Evolutionary conservation across 495 filamentous ascomycete genomes (phyloP), one percentile per base, ranked within the genome.

Genomic region (Darksidea phi): DNA sequence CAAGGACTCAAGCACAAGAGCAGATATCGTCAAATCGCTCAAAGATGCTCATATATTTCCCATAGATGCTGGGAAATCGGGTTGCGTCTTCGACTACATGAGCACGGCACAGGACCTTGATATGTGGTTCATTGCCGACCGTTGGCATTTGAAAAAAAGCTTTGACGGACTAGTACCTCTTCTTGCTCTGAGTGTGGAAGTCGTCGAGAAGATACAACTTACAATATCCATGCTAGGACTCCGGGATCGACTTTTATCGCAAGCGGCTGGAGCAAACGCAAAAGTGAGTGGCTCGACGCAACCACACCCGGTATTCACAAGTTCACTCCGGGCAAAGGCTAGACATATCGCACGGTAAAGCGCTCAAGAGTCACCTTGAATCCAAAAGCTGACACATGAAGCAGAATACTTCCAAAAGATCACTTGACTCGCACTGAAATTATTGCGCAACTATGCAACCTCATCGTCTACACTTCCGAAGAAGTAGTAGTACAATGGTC

Each of bases 41-140:
- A 43, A 43, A 43, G 41, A 43, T 20, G 18, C 18, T n/a, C 15
- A 15, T 6, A n/a, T 43, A 20, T 43, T 43, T 43, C 41, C 41
- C 18, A 43, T 43, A 15, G 18, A 43, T 13, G 41, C 41, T 6
- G 41, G 41, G 13, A 43, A 43, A 13, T 43, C 41, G 6, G 15
- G 18, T 6, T 43, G 15, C 6, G 41, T 20, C 18, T 43, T 43
- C 18, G 41, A 43, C 41, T 43, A 43, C 41, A 15, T 43, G 41
- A 43, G 41, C 41, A 43, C 41, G 41, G 41, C 41, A 43, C 13
- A 43, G 6, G 41, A 43, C 6, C 41, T 43, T 15, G 41, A 43
- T 43, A 43, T 43, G 41, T 43, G 41, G 41, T 43, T 43, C 15
- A 43, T 43, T 20, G 41, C 41, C 15, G 41, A 43, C 18, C 41